These are phyloP conservation scores for Talaromyces sp. DNA, from an alignment of 2,329 filamentous ascomycete genomes.

Conservation along the genomic window DNA sequence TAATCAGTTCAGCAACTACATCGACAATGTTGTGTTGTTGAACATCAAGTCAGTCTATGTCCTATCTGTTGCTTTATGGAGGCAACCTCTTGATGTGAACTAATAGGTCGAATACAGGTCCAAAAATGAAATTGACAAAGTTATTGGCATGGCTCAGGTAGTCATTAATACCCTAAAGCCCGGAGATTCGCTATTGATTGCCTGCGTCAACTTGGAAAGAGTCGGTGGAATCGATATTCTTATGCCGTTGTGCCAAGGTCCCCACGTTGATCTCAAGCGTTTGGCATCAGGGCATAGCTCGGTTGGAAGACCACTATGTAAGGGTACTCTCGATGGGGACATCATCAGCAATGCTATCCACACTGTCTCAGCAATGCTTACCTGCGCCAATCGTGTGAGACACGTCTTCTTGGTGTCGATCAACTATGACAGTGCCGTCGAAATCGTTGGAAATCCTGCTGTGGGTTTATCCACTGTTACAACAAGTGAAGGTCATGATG, in stretches of 20 bases:
- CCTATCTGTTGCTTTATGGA: not conserved
- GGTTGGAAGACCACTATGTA: constrained; percentile 1
- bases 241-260: not conserved
- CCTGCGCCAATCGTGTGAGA: not conserved
- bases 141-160: constrained; percentile 6
- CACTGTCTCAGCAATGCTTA: not conserved
- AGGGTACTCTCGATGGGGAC: constrained; percentile 3
- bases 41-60: constrained; percentile 28
- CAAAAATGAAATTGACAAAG: not conserved
- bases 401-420: constrained; percentile 9
- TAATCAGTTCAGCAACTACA: constrained; percentile 18
- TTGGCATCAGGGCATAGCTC: constrained; percentile 3
- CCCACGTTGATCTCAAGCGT: constrained; percentile 1
- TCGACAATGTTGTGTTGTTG: constrained; percentile 32
- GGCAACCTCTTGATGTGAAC: not conserved
- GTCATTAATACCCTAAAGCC: not conserved
- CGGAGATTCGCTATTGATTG: constrained; percentile 4
- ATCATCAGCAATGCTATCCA: not conserved
- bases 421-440: not conserved
- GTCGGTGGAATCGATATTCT: constrained; percentile 1
- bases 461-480: constrained; percentile 8
- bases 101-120: not conserved
- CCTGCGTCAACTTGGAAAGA: constrained; percentile 4
- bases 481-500: not conserved
- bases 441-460: not conserved